A percentile compares a stretch with the other conserved stretches of the same genome.
Conservation (phyloP, 176 grass and related monocot species). For the Ampelocalamus luodianensis region DNA sequence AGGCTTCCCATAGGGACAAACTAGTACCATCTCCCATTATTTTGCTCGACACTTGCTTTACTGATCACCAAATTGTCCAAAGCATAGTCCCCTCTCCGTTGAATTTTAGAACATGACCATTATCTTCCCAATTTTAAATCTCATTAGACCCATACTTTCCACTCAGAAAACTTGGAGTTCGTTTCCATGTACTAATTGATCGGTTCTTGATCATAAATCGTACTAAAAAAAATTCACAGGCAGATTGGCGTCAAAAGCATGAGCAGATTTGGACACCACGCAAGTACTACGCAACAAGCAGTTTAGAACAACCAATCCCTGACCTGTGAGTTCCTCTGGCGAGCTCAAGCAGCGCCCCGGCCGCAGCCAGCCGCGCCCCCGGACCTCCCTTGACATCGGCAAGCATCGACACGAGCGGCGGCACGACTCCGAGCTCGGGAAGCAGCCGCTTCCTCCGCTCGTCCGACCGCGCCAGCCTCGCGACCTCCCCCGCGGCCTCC, state of each 20-base stretch:
- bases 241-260: not conserved
- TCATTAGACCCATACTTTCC: not conserved
- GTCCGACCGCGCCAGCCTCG: slow-evolving; percentile 53
- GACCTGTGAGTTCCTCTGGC: slow-evolving; percentile 65
- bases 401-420: slow-evolving; percentile 64
- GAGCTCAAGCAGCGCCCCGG: slow-evolving; percentile 58
- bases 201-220: not conserved
- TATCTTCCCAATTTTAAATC: not conserved
- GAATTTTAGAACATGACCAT: not conserved
- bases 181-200: not conserved
- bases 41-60: not conserved
- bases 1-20: not conserved
- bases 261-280: not conserved
- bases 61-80: not conserved
- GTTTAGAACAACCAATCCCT: not conserved
- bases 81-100: not conserved
- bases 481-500: slow-evolving; percentile 46
- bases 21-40: not conserved
- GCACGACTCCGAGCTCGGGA: slow-evolving; percentile 65
- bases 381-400: not conserved
- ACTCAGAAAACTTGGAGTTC: not conserved
- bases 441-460: slow-evolving; percentile 48
- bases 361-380: slow-evolving; percentile 26
- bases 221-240: not conserved
- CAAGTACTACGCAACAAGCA: not conserved